Evolutionary conservation across 345 rosid genomes (phyloP).

Genomic region (Gossypium raimondii): DNA sequence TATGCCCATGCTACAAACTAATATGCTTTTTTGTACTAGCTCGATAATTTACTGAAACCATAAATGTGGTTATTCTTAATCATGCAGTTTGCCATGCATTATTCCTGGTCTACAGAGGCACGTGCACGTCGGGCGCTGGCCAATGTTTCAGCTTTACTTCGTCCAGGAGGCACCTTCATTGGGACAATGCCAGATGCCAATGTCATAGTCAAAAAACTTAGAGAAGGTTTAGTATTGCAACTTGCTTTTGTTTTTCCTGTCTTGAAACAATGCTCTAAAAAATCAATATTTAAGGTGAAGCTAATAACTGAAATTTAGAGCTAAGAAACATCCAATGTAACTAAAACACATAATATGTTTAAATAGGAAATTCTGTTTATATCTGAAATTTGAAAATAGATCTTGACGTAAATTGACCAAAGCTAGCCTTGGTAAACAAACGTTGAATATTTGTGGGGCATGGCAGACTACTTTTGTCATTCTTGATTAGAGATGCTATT

Average conservation of each 20-base stretch:
- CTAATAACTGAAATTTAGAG: background rate
- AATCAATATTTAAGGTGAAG: background rate
- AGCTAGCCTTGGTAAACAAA: background rate
- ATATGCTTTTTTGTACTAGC: background rate
- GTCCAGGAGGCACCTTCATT: constrained; percentile 89
- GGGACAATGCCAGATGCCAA: constrained; percentile 99
- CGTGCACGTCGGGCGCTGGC: constrained; percentile 93
- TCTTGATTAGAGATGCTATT: constrained; percentile 23
- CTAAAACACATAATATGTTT: background rate
- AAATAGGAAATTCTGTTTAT: background rate
- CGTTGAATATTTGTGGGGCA: background rate
- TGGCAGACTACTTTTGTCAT: constrained; percentile 12
- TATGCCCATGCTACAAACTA: background rate
- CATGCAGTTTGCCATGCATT: constrained; percentile 91
- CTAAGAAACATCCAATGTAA: background rate
- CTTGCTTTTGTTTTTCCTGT: background rate
- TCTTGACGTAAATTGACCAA: background rate
- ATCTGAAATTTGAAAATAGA: background rate
- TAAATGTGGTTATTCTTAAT: background rate
- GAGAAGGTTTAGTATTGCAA: constrained; percentile 54
- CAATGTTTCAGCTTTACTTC: constrained; percentile 88
- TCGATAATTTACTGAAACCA: background rate
- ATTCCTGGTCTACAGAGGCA: constrained; percentile 95
- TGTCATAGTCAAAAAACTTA: constrained; percentile 78
- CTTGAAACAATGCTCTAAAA: background rate